Evolutionary conservation across 345 rosid genomes (phyloP), one percentile per base, ranked within the genome.

Genomic region (Populus ilicifolia): DNA sequence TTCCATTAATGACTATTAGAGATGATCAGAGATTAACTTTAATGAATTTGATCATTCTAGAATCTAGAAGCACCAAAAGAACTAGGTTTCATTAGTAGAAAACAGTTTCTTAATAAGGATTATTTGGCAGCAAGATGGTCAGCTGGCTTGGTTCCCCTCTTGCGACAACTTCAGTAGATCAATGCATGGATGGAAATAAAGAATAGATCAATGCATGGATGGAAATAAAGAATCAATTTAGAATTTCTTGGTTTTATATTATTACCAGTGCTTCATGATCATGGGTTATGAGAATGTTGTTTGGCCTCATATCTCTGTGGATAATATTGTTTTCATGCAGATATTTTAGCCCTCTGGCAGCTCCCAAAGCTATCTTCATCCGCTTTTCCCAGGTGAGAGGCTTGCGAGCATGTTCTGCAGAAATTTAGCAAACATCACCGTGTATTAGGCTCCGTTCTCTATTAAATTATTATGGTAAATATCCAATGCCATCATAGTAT

Each of bases 271-370:
- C 44, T 70, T 88, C 85, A 10, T 81, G 82, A 77, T 88, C 91
- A 74, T 91, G 89, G 3, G 91, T 89, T 29, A 88, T 88, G 29
- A 89, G 93, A 82, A 89, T 88, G 88, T 91, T 89, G 79, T 84
- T 86, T 38, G 93, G 93, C 72, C 93, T 79, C 89, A 88, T 77
- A 68, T 89, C 91, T 84, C 93, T 85, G 69, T 89, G 93, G 75
- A 89, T 72, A 71, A 91, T 88, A 79, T 78, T 88, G 75, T 88
- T 85, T 27, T 84, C 86, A 43, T 91, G 93, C 69, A 89, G 86
- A 79, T 91, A 91, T 44, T 78, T 79, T 50, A 91, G 73, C 56
- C 91, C 91, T 78, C 70, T 87, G 11, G 93, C 93, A 2, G 88
- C 84, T 72, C 91, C 93, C 75, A 85, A 18, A 8, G 89, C 90